Conservation (phyloP, 805 yeast species). For the Pichia cabralensis region DNA sequence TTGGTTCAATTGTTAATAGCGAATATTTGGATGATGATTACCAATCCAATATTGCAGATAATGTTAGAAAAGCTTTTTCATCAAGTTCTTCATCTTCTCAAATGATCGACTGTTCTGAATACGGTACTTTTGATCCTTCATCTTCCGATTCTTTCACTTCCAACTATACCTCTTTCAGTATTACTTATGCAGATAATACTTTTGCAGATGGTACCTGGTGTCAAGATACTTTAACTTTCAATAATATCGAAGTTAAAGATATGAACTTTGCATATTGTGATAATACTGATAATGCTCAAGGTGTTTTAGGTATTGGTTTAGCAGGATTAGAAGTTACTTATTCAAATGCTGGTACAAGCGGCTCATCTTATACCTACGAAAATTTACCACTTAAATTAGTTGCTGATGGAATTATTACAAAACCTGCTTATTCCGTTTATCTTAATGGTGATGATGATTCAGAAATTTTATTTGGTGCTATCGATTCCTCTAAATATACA, state of each 20-base stretch:
- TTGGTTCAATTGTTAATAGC: too few relatives aligned
- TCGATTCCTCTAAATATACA: constrained; percentile 51
- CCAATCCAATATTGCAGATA: not conserved
- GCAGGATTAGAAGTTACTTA: constrained; percentile 56
- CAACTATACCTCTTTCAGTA: constrained; percentile 33
- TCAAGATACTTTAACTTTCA: constrained; percentile 46
- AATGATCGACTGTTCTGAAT: constrained; percentile 30
- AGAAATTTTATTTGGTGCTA: constrained; percentile 61
- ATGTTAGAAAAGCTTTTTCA: not conserved
- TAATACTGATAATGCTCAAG: constrained; percentile 49
- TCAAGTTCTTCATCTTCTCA: constrained; percentile 1
- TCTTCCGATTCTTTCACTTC: constrained; percentile 29
- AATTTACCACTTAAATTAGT: constrained; percentile 60
- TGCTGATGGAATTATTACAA: constrained; percentile 44
- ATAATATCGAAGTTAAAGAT: constrained; percentile 35
- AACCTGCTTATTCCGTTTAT: constrained; percentile 52
- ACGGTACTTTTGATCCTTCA: constrained; percentile 39
- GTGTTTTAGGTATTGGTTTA: constrained; percentile 70
- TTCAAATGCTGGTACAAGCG: constrained; percentile 1
- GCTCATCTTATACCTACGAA: constrained; percentile 35
- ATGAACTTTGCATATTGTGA: constrained; percentile 71
- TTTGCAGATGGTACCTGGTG: constrained; percentile 49
- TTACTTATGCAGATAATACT: constrained; percentile 40
- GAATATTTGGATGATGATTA: constrained; percentile 1
- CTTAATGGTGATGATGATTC: constrained; percentile 44